Base-by-base conservation (phyloP, 164 flowering plant species). In the Vitis rotundifolia region DNA sequence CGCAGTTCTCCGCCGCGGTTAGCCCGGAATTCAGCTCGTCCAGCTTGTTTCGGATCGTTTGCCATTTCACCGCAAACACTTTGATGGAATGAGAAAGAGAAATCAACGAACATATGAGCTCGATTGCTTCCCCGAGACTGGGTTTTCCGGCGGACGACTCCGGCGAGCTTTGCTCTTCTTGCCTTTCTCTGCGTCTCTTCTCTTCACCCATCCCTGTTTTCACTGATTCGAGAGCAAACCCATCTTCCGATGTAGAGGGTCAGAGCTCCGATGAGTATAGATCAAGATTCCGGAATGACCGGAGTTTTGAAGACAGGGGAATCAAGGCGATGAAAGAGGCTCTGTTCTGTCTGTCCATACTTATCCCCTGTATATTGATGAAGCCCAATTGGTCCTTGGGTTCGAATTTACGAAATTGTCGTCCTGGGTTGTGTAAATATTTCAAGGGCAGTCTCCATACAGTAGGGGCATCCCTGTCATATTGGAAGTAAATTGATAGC, bases 1-100 rank as follows among this genome's bases (percentile, higher is more conserved):
- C 75, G 69, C 83, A 75, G 72, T 81, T 81, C 52, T 82, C 86
- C 0, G 86, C 79, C 5, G 90, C 83, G 19, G 67, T 59, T 9
- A 95, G 71, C 22, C 83, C 79, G 13, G 94, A 77, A 68, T 77
- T 76, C 31, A 95, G 83, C 77, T 89, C 93, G 19, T 90, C 89
- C 12, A 95, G 89, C 88, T 85, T 91, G 75, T 19, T 73, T 28
- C 97, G 73, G 11, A 93, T 83, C 57, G 73, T 19, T 49, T 88
- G 82, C 99, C 99, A 95, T 85, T 88, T 95, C 6, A 69, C 85
- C 1, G 88, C 6, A 64, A 95, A 95, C 16, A 83, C 87, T 70
- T 78, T 90, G 71, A 82, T 76, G 1, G 88, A 83, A 52, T 84
- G 80, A 28, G 98, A 81, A 9, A 84, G 72, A 4, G 91, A 73